Evolutionary conservation across 441 rosid genomes (phyloP).

Genomic region (Erysimum pusillum): DNA sequence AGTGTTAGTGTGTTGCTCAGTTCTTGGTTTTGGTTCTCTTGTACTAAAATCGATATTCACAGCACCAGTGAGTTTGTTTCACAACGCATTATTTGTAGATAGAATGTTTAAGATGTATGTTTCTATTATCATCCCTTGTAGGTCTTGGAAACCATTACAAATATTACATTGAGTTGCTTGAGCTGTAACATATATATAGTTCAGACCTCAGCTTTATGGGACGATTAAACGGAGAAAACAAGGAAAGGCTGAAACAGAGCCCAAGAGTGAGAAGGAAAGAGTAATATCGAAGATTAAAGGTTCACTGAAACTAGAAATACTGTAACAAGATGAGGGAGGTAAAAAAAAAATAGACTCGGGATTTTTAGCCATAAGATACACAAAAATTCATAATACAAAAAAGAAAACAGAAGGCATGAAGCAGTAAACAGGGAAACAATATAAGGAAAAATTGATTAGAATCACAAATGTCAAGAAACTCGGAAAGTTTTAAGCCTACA

Average conservation of each 20-base stretch:
- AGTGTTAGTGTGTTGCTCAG: conserved; percentile 31
- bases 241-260: not conserved
- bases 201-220: conserved; percentile 16
- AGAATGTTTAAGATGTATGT: conserved; percentile 48
- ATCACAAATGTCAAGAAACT: conserved; percentile 42
- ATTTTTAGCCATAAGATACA: conserved; percentile 36
- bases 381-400: conserved; percentile 42
- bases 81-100: conserved; percentile 68
- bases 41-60: conserved; percentile 38
- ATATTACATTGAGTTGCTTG: conserved; percentile 43
- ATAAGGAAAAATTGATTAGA: conserved; percentile 32
- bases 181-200: conserved; percentile 30
- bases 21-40: conserved; percentile 44
- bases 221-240: not conserved
- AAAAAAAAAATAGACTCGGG: not conserved
- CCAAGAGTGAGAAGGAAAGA: not conserved
- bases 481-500: conserved; percentile 49
- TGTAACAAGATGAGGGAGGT: conserved; percentile 1
- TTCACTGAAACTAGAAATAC: conserved; percentile 11
- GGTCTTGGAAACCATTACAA: conserved; percentile 42
- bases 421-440: conserved; percentile 32
- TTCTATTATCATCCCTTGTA: conserved; percentile 43
- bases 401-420: conserved; percentile 20
- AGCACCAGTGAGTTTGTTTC: conserved; percentile 47
- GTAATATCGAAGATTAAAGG: not conserved